These are phyloP conservation scores for Trichosporon coremiiforme DNA, from an alignment of 1,284 basidiomycete genomes.

Conservation along the genomic window DNA sequence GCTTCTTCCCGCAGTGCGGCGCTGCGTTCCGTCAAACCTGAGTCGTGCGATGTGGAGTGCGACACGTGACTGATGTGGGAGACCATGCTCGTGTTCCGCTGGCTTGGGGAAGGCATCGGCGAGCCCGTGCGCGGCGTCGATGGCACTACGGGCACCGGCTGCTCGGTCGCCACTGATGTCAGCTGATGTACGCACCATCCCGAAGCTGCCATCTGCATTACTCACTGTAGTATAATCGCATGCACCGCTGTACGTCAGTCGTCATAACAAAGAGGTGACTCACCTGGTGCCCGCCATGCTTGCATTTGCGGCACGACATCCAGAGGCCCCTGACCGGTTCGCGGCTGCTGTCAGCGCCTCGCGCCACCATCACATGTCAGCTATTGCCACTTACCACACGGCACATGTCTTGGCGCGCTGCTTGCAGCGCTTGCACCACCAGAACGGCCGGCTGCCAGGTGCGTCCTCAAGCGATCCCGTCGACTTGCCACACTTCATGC, in stretches of 20 bases:
- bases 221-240: constrained; percentile 47
- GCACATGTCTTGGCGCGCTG: constrained; percentile 42
- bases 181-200: background rate
- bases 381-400: constrained; percentile 40
- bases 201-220: background rate
- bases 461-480: constrained; percentile 50
- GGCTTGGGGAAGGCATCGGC: background rate
- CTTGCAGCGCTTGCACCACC: constrained; percentile 49
- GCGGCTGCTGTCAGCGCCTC: constrained; percentile 35
- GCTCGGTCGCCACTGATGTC: constrained; percentile 3
- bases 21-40: constrained; percentile 22
- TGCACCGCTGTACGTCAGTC: constrained; percentile 36
- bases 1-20: constrained; percentile 8
- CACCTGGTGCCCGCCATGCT: constrained; percentile 50
- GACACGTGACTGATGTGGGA: constrained; percentile 12
- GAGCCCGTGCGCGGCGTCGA: constrained; percentile 11
- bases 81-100: constrained; percentile 13
- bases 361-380: background rate
- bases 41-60: constrained; percentile 20
- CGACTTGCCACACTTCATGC: constrained; percentile 43
- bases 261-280: background rate
- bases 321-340: constrained; percentile 44
- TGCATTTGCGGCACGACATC: constrained; percentile 48
- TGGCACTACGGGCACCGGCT: background rate
- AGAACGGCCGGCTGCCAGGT: constrained; percentile 42